Conservation (phyloP, 768 basidiomycete species). For the Dacryopinax primogenitus region DNA sequence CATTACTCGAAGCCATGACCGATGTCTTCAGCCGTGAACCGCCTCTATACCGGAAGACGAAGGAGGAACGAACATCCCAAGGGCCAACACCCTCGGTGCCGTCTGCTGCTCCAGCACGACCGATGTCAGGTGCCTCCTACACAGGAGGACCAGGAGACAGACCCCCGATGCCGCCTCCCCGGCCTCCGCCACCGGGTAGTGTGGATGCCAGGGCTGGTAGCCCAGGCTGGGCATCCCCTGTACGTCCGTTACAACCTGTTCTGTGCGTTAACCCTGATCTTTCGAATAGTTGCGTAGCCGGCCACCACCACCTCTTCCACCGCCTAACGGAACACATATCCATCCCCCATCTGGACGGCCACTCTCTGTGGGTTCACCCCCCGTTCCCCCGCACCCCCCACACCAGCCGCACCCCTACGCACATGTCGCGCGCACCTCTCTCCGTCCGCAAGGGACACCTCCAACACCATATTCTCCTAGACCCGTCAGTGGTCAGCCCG, state of each 20-base stretch:
- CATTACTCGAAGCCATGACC: constrained; percentile 64
- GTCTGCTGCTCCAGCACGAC: neutral
- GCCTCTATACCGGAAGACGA: constrained; percentile 80
- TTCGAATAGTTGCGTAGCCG: neutral
- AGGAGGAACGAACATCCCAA: constrained; percentile 17
- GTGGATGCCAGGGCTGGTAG: neutral
- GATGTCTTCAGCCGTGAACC: constrained; percentile 73
- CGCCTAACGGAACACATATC: neutral
- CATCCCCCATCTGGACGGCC: neutral
- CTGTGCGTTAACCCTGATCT: neutral
- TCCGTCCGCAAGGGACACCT: neutral
- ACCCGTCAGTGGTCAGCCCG: neutral
- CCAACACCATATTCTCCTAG: neutral
- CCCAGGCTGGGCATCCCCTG: neutral
- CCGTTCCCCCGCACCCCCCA: neutral
- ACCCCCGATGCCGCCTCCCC: neutral
- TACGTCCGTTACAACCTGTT: neutral
- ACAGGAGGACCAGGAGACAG: neutral
- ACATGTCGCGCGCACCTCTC: neutral
- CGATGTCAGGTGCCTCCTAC: neutral
- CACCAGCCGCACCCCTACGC: neutral
- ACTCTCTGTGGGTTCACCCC: neutral
- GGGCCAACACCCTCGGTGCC: constrained; percentile 14
- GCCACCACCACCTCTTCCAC: neutral
- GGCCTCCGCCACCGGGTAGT: neutral